Base-by-base conservation (phyloP, 805 yeast genomes). In the Geotrichum ghanense region DNA sequence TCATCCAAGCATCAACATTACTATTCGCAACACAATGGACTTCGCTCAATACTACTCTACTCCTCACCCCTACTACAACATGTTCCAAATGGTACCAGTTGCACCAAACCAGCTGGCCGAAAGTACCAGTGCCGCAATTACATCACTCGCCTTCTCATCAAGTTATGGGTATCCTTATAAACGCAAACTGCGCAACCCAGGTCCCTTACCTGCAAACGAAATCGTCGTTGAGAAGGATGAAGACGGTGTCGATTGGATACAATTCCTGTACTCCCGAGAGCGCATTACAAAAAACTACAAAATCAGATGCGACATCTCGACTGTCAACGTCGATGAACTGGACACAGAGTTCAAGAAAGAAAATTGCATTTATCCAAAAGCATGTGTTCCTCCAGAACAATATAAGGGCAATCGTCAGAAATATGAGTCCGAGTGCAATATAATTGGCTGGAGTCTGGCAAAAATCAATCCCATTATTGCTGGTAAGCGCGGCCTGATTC, bases 351-450 rank as follows among this genome's bases (percentile, higher is more conserved):
- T 70, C 47, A 44, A 60, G 27, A 44, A 26, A 12, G 56, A 60
- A 9, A 71, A 71, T 54, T 68, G 74, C 50, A 63, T 70, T 3
- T 71, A 71, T 48, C 73, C 71, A 14, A 56, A 65, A 17, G 74
- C 73, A 0, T 62, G 66, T 63, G 68, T 61, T 4, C 62, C 69
- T 0, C 53, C 57, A 1, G 59, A 56, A n/a, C 63, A 61, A 39
- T 68, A 68, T 47, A 58, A 53, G 31, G 74, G 73, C 4, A 68
- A 67, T 42, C 62, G 75, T 39, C 65, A 63, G 7, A 49, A 55
- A 17, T 71, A 71, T 51, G 75, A 71, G 48, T 61, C 62, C 26
- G 65, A 60, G 34, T 71, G 75, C 55, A 71, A 71, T 50, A 59
- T 59, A 19, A 60, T 70, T 25, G 74, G 73, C 1, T 69, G 74